A percentile compares a stretch with the other conserved stretches of the same genome.
Evolutionary conservation across 768 basidiomycete species (phyloP).

Genomic region (Psilocybe sp.): DNA sequence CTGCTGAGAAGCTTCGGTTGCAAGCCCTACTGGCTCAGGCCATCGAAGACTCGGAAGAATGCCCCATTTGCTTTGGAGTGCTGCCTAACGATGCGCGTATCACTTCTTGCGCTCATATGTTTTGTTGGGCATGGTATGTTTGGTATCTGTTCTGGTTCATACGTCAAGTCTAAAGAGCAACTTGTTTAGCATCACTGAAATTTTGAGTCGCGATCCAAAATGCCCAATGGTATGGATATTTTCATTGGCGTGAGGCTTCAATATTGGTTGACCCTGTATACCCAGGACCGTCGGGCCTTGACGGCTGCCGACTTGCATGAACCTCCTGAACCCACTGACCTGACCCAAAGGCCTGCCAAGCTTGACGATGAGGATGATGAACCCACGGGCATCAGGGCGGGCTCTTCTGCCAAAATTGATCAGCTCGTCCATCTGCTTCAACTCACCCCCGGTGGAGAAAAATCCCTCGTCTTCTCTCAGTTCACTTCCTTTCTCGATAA

Average conservation of each 20-base stretch:
- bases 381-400: conserved; percentile 36
- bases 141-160: background rate
- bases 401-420: conserved; percentile 83
- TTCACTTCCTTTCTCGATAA: conserved; percentile 86
- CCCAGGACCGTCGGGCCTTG: conserved; percentile 69
- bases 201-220: conserved; percentile 65
- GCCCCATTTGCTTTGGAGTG: conserved; percentile 68
- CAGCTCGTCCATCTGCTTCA: conserved; percentile 73
- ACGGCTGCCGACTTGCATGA: conserved; percentile 55
- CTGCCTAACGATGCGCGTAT: conserved; percentile 62
- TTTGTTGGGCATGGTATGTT: conserved; percentile 66
- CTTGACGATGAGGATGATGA: conserved; percentile 39
- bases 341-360: conserved; percentile 55
- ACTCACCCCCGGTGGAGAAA: conserved; percentile 66
- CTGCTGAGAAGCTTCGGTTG: conserved; percentile 52
- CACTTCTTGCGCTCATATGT: conserved; percentile 69
- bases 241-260: background rate
- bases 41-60: conserved; percentile 82
- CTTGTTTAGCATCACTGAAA: conserved; percentile 57
- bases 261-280: conserved; percentile 6
- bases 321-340: conserved; percentile 61
- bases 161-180: background rate
- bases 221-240: conserved; percentile 69
- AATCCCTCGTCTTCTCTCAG: conserved; percentile 87
- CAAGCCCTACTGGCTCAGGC: conserved; percentile 59